Evolutionary conservation across 1,284 basidiomycete species (phyloP).

Genomic region (Puccinia coronata): DNA sequence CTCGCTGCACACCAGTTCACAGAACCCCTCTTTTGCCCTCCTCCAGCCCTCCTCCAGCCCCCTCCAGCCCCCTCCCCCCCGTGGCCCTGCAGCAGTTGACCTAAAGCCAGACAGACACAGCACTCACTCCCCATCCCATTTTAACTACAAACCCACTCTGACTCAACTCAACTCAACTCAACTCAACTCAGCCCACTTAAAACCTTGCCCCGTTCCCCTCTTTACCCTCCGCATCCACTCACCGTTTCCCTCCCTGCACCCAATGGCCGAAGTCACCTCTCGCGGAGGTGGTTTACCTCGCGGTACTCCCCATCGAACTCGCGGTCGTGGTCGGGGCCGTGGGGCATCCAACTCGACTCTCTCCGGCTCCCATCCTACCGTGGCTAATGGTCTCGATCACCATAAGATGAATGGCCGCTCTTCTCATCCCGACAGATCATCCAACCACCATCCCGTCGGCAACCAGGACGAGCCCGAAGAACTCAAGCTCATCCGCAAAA

Average conservation of each 20-base stretch:
- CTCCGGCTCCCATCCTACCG: neutral
- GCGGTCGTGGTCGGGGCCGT: slow-evolving; percentile 47
- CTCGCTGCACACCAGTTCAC: no score
- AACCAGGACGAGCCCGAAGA: slow-evolving; percentile 45
- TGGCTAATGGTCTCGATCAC: slow-evolving; percentile 26
- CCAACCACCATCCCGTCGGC: neutral
- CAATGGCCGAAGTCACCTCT: slow-evolving; percentile 50
- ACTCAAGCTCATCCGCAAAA: slow-evolving; percentile 44
- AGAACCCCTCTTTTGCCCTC: neutral
- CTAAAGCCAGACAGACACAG: slow-evolving; percentile 7
- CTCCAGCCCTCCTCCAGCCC: neutral
- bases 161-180: neutral
- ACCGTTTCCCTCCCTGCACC: neutral
- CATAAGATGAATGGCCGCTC: slow-evolving; percentile 39
- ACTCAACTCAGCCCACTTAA: neutral
- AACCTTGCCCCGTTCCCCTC: neutral
- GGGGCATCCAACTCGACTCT: slow-evolving; percentile 24
- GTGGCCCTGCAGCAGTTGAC: slow-evolving; percentile 1
- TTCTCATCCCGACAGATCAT: slow-evolving; percentile 21
- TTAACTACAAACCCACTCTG: no score
- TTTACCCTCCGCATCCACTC: neutral
- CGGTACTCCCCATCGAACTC: slow-evolving; percentile 16
- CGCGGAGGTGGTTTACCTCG: slow-evolving; percentile 47
- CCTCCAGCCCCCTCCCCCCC: neutral
- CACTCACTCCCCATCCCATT: neutral